These are phyloP conservation scores for Coemansia sp. DNA, from an alignment of 192 early-diverging fungal genomes.

Conservation along the genomic window DNA sequence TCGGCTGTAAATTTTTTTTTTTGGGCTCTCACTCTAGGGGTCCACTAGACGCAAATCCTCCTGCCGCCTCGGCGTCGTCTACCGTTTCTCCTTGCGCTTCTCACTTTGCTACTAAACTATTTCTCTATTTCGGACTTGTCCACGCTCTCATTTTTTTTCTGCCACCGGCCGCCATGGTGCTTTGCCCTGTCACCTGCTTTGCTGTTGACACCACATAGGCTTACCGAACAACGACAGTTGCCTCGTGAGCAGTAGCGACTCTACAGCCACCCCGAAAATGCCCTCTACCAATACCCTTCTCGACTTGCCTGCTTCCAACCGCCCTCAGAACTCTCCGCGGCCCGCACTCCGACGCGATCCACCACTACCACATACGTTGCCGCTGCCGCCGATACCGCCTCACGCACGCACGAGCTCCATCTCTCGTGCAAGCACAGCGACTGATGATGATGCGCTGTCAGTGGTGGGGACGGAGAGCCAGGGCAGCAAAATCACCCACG, in stretches of 20 bases:
- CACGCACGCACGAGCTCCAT: not conserved
- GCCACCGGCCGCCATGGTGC: slow-evolving; percentile 8
- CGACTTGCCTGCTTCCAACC: not conserved
- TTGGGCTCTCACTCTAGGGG: not conserved
- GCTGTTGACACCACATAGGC: slow-evolving; percentile 11
- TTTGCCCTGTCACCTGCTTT: slow-evolving; percentile 7
- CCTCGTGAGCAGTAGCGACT: not conserved
- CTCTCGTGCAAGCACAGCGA: not conserved
- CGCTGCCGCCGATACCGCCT: not conserved
- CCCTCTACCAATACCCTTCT: not conserved
- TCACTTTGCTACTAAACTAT: not conserved
- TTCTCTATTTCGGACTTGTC: not conserved
- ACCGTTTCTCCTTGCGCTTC: not conserved
- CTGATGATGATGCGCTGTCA: not conserved
- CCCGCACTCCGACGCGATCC: not conserved
- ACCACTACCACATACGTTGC: not conserved
- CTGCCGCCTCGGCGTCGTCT: not conserved
- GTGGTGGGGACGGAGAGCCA: not conserved
- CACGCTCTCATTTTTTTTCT: not conserved
- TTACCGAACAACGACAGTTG: not conserved
- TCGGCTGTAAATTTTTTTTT: not conserved
- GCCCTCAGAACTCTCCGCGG: not conserved
- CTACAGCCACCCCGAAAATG: not conserved
- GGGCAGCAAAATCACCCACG: slow-evolving; percentile 7
- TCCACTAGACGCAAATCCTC: slow-evolving; percentile 6